Conservation (phyloP, 192 early-diverging fungal species). For the Lobosporangium transversale region DNA sequence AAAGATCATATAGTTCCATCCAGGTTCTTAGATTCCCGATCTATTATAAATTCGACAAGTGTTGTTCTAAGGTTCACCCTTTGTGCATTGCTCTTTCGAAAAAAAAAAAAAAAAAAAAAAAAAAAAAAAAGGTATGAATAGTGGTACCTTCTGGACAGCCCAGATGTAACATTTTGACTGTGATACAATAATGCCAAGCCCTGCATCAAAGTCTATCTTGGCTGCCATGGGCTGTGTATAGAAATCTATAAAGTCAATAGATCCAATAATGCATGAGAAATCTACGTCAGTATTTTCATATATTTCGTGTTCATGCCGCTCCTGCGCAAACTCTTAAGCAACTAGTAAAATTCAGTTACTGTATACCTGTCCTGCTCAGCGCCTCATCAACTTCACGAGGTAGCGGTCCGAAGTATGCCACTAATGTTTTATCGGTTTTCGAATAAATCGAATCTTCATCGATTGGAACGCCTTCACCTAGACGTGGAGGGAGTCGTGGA, state of each 20-base stretch:
- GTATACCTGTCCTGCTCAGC: slow-evolving; percentile 31
- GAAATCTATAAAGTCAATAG: slow-evolving; percentile 16
- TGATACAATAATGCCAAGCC: slow-evolving; percentile 36
- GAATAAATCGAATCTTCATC: slow-evolving; percentile 48
- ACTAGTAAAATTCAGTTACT: too few relatives aligned
- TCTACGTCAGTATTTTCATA: too few relatives aligned
- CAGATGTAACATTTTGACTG: slow-evolving; percentile 46
- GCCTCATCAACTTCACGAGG: slow-evolving; percentile 43
- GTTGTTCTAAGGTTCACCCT: too few relatives aligned
- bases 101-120: too few relatives aligned
- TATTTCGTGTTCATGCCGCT: too few relatives aligned
- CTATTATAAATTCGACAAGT: background rate
- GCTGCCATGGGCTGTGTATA: slow-evolving; percentile 38
- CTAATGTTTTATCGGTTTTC: slow-evolving; percentile 36
- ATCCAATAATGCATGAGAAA: background rate
- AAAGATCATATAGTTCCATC: background rate
- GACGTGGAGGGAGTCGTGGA: background rate
- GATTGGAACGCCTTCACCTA: background rate
- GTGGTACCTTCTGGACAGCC: slow-evolving; percentile 45
- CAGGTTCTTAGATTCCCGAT: background rate
- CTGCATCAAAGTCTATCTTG: slow-evolving; percentile 46
- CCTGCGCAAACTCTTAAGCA: too few relatives aligned
- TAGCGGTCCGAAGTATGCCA: slow-evolving; percentile 48
- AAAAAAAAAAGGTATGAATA: background rate
- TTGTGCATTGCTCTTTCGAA: too few relatives aligned